These are phyloP conservation scores for Xylariaceae sp. DNA, from an alignment of 2,329 filamentous ascomycete genomes.

Conservation along the genomic window DNA sequence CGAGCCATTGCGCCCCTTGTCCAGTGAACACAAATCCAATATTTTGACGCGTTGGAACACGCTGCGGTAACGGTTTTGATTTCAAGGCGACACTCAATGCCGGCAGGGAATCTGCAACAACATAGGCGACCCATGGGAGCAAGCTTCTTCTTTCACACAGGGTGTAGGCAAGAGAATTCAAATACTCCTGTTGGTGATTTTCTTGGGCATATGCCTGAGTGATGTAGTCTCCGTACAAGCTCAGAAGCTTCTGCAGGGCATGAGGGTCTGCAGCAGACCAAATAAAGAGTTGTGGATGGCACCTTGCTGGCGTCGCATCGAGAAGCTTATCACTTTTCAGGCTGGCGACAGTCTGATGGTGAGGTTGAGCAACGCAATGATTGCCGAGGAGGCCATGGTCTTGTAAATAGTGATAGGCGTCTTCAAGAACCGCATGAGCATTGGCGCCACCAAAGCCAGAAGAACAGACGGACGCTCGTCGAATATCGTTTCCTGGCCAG, in stretches of 20 bases:
- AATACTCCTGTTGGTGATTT: background rate
- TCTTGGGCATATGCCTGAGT: background rate
- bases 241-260: background rate
- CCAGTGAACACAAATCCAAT: constrained; percentile 45
- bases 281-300: background rate
- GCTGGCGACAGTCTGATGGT: background rate
- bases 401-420: constrained; percentile 6
- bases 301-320: background rate
- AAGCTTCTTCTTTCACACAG: background rate
- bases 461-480: constrained; percentile 21
- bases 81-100: too few relatives aligned
- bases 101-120: too few relatives aligned
- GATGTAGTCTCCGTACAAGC: background rate
- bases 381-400: background rate
- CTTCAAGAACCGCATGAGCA: constrained; percentile 12
- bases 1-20: constrained; percentile 45
- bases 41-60: too few relatives aligned
- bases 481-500: constrained; percentile 33
- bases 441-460: constrained; percentile 14
- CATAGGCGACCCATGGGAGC: background rate
- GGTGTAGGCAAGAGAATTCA: background rate
- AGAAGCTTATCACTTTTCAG: background rate
- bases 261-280: background rate
- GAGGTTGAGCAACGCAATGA: background rate
- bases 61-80: too few relatives aligned